A percentile compares a stretch with the other conserved stretches of the same genome.
phyloP scores from a whole-genome alignment of 352 stramenopile genomes.

The Pelagophyceae sp. region DNA sequence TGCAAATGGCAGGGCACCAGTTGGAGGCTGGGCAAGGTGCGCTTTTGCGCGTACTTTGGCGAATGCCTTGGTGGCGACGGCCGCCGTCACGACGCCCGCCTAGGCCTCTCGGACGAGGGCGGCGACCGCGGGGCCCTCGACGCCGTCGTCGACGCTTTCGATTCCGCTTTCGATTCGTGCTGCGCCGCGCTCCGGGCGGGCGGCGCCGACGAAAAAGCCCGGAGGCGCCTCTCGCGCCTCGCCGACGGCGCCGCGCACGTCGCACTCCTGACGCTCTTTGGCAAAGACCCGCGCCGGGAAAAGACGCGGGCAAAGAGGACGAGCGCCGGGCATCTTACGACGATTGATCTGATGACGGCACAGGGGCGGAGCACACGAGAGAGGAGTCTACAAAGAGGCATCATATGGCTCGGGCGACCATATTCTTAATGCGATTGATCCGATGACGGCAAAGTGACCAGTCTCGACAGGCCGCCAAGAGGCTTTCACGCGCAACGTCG shows the following conservation, averaged over 20 bases:
- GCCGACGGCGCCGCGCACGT: slow-evolving; percentile 5
- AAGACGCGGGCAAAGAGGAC: no score
- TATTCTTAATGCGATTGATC: no score
- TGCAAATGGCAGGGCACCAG: slow-evolving; percentile 24
- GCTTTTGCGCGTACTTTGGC: background rate
- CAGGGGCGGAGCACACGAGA: no score
- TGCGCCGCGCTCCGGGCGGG: background rate
- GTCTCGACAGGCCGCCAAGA: background rate
- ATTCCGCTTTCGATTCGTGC: no score
- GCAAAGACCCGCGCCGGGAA: no score
- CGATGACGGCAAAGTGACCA: no score
- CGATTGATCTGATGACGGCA: no score
- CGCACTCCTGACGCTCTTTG: slow-evolving; percentile 3
- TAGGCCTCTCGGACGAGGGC: background rate
- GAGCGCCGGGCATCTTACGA: no score
- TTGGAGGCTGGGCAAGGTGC: background rate
- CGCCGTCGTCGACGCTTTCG: background rate
- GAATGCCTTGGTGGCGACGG: background rate
- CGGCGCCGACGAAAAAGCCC: background rate
- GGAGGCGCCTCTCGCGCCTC: background rate
- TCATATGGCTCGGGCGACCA: no score
- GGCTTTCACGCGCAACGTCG: background rate
- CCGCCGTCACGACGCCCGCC: background rate
- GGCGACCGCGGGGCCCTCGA: background rate
- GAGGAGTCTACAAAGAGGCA: no score